Conservation (phyloP, 2,329 filamentous ascomycete genomes). For the Clarireedia paspali region DNA sequence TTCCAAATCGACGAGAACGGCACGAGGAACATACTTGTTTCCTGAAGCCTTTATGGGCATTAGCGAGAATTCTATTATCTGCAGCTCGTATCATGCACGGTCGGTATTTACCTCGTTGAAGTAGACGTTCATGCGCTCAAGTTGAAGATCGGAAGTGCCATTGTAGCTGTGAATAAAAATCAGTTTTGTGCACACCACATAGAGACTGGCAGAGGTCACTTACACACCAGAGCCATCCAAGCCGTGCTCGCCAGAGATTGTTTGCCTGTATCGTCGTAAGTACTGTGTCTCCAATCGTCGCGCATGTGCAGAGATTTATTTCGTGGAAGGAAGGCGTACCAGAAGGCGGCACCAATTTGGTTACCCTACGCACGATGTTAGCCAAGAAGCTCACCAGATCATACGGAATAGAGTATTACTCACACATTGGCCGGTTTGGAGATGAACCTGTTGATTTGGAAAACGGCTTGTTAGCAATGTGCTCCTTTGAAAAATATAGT, state of each 20-base stretch:
- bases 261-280: constrained; percentile 54
- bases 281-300: constrained; percentile 26
- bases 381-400: constrained; percentile 7
- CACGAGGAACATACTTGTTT: constrained; percentile 99
- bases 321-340: constrained; percentile 46
- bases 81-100: neutral
- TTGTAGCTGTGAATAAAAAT: constrained; percentile 63
- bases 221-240: constrained; percentile 96
- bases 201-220: constrained; percentile 33
- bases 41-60: constrained; percentile 62
- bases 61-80: constrained; percentile 16
- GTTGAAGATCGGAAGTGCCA: constrained; percentile 95
- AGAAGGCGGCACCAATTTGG: constrained; percentile 99
- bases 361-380: constrained; percentile 66
- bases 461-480: constrained; percentile 47
- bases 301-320: constrained; percentile 15
- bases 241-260: constrained; percentile 85
- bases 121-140: constrained; percentile 99
- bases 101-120: constrained; percentile 70
- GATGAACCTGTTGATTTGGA: constrained; percentile 71
- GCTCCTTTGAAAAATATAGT: constrained; percentile 31
- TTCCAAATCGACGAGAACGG: constrained; percentile 98
- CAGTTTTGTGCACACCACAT: constrained; percentile 21
- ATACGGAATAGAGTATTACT: constrained; percentile 33
- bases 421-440: constrained; percentile 99